These are phyloP conservation scores for Aspergillus ellipticus DNA, from an alignment of 495 filamentous ascomycete genomes.

Conservation along the genomic window DNA sequence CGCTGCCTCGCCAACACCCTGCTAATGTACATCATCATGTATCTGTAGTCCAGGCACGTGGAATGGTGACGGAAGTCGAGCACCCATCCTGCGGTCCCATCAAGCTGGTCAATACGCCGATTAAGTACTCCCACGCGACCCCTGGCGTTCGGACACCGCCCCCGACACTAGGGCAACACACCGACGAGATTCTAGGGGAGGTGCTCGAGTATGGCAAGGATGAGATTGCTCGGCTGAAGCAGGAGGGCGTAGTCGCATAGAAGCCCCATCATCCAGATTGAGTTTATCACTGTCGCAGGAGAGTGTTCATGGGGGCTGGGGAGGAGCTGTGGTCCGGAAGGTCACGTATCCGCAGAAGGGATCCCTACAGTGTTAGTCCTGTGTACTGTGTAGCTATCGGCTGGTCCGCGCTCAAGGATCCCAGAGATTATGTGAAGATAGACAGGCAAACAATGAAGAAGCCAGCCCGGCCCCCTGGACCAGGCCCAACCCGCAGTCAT, in stretches of 20 bases:
- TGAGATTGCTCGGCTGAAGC: slow-evolving; percentile 60
- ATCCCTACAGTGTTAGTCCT: neutral
- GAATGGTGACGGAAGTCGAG: slow-evolving; percentile 85
- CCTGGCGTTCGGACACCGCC: slow-evolving; percentile 77
- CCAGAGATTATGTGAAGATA: neutral
- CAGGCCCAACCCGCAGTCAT: neutral
- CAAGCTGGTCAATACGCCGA: slow-evolving; percentile 88
- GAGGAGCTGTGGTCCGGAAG: neutral
- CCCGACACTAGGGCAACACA: slow-evolving; percentile 88
- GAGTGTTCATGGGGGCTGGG: no score
- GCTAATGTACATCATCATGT: slow-evolving; percentile 4
- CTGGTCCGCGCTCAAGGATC: neutral
- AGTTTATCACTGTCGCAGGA: no score
- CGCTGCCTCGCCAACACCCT: neutral
- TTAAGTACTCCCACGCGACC: slow-evolving; percentile 84
- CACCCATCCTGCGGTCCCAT: slow-evolving; percentile 80
- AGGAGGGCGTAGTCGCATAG: slow-evolving; percentile 67
- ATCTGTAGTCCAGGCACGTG: slow-evolving; percentile 63
- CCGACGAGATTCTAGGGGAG: slow-evolving; percentile 72
- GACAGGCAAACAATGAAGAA: neutral
- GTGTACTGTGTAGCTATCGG: neutral
- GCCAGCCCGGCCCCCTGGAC: neutral
- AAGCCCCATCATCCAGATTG: neutral
- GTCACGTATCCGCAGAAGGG: neutral
- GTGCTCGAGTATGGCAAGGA: slow-evolving; percentile 59